These are phyloP conservation scores for Monosporozyma servazzii DNA, from an alignment of 805 yeast species.

Conservation along the genomic window DNA sequence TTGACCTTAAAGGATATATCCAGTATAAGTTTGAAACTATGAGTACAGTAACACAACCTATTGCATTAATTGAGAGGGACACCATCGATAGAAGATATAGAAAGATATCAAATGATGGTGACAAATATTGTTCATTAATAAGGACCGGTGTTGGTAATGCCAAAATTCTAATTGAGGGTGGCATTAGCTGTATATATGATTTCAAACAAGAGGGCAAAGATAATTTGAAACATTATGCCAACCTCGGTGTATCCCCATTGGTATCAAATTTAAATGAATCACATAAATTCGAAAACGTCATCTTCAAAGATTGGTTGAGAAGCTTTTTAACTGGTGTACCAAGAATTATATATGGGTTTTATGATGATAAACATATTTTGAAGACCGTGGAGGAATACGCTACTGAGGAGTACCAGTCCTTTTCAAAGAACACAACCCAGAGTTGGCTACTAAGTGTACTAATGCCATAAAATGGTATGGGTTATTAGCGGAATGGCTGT, in stretches of 20 bases:
- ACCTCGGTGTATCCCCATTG: slow-evolving; percentile 63
- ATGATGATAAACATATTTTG: slow-evolving; percentile 63
- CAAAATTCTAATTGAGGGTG: slow-evolving; percentile 70
- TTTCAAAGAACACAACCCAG: slow-evolving; percentile 39
- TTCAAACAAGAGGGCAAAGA: slow-evolving; percentile 42
- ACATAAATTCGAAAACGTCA: slow-evolving; percentile 60
- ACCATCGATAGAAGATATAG: slow-evolving; percentile 59
- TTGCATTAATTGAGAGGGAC: slow-evolving; percentile 57
- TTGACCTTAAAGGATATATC: slow-evolving; percentile 39
- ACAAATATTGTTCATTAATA: slow-evolving; percentile 75
- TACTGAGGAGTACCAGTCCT: slow-evolving; percentile 71
- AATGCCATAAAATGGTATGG: slow-evolving; percentile 82
- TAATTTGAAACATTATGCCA: slow-evolving; percentile 67
- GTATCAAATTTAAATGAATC: slow-evolving; percentile 51
- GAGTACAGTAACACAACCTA: slow-evolving; percentile 66
- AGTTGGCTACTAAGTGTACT: slow-evolving; percentile 53
- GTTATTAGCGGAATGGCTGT: slow-evolving; percentile 73
- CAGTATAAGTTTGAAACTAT: slow-evolving; percentile 84
- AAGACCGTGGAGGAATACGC: slow-evolving; percentile 62
- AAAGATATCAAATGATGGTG: slow-evolving; percentile 55
- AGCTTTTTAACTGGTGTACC: slow-evolving; percentile 81
- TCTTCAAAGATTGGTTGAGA: slow-evolving; percentile 86
- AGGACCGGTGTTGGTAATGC: slow-evolving; percentile 74
- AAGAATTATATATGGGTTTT: slow-evolving; percentile 74
- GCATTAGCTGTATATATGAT: slow-evolving; percentile 86